Conservation (phyloP, 2,329 filamentous ascomycete species). For the Neofusicoccum umdonicola region DNA sequence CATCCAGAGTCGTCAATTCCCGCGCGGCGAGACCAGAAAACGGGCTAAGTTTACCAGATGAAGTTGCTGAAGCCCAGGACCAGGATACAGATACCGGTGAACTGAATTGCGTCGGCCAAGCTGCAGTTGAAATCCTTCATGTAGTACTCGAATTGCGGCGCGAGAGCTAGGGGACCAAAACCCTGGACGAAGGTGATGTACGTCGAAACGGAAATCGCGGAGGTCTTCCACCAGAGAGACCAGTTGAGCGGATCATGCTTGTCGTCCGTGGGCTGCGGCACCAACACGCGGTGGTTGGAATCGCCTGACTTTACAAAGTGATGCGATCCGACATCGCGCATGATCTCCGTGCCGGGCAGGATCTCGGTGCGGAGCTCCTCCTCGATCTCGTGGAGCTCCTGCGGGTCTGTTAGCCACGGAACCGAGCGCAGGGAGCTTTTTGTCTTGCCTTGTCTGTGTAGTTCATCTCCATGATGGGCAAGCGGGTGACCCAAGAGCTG, state of each 20-base stretch:
- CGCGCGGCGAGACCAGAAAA: too few relatives aligned
- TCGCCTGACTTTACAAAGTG: constrained; percentile 58
- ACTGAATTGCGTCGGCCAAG: constrained; percentile 54
- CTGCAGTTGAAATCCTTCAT: constrained; percentile 55
- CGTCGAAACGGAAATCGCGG: constrained; percentile 47
- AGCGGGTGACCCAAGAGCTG: not conserved
- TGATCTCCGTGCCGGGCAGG: constrained; percentile 59
- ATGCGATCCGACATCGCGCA: constrained; percentile 60
- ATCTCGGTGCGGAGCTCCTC: constrained; percentile 54
- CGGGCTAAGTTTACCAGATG: constrained; percentile 47
- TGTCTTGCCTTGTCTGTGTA: constrained; percentile 38
- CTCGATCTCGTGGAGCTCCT: constrained; percentile 50
- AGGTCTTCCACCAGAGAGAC: constrained; percentile 49
- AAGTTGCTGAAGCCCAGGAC: constrained; percentile 61
- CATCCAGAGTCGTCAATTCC: not conserved
- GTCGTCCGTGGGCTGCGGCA: constrained; percentile 22
- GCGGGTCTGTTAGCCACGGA: constrained; percentile 1
- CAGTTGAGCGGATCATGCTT: constrained; percentile 48
- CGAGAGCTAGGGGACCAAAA: constrained; percentile 54
- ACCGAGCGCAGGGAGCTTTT: too few relatives aligned
- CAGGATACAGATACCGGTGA: constrained; percentile 57
- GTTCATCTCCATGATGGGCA: constrained; percentile 47
- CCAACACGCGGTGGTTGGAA: not conserved
- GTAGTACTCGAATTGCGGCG: constrained; percentile 60
- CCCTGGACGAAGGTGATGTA: constrained; percentile 54